Evolutionary conservation across 805 yeast species (phyloP).

Genomic region (Hermanozyma aechmeae): DNA sequence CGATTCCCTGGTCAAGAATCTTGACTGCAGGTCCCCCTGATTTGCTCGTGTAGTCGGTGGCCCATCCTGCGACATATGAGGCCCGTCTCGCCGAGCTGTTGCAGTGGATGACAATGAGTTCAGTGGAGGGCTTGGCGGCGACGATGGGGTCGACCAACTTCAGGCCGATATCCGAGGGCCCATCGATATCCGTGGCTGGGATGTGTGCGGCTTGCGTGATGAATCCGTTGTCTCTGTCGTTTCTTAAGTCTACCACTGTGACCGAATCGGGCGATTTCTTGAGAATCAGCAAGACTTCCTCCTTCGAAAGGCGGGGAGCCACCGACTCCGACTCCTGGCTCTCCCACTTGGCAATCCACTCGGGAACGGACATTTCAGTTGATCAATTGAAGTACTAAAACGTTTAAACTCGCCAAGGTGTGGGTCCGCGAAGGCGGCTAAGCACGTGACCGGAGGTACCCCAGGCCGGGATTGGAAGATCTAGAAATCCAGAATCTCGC

Average conservation of each 20-base stretch:
- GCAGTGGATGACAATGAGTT: slow-evolving; percentile 12
- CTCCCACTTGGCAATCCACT: slow-evolving; percentile 4
- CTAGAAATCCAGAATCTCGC: too few relatives aligned
- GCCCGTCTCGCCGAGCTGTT: slow-evolving; percentile 14
- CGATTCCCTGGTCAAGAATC: slow-evolving; percentile 15
- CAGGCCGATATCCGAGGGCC: slow-evolving; percentile 7
- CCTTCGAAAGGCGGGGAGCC: slow-evolving; percentile 2
- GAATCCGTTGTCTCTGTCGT: slow-evolving; percentile 9
- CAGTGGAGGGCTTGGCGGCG: slow-evolving; percentile 4
- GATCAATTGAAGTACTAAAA: too few relatives aligned
- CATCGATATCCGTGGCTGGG: slow-evolving; percentile 12
- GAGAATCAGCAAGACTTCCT: slow-evolving; percentile 8
- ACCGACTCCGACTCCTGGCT: slow-evolving; percentile 4
- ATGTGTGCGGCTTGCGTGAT: slow-evolving; percentile 11
- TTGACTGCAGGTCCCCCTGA: too few relatives aligned
- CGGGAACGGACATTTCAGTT: slow-evolving; percentile 1
- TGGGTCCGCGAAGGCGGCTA: too few relatives aligned
- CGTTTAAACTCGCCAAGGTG: too few relatives aligned
- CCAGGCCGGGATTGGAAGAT: too few relatives aligned
- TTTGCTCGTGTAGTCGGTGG: slow-evolving; percentile 10
- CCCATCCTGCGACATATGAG: slow-evolving; percentile 14
- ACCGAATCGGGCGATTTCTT: slow-evolving; percentile 5
- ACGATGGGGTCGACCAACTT: slow-evolving; percentile 7
- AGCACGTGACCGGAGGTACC: too few relatives aligned
- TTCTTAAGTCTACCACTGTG: slow-evolving; percentile 12